Base-by-base conservation (phyloP, 2,329 filamentous ascomycete genomes). In the Alternaria ethzedia region DNA sequence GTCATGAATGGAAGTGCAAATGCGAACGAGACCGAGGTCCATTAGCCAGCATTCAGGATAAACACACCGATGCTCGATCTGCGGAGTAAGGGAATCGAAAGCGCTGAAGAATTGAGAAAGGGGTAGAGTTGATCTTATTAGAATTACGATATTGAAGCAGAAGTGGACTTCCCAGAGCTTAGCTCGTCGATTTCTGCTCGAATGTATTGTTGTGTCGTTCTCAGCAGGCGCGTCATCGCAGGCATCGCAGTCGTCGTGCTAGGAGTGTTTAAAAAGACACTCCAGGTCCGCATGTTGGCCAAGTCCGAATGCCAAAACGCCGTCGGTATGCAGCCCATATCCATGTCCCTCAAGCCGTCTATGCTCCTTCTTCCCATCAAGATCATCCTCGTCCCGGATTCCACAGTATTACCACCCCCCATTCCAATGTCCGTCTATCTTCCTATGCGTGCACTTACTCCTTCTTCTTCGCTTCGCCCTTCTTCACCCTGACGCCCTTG, bases 401-500 rank as follows among this genome's bases (percentile, higher is more conserved):
- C 23, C 45, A 26, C 20, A 28, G 30, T 41, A 43, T 55, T 60
- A 36, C 50, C 25, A 28, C 32, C 51, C 51, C 20, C 17, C 25
- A 55, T 45, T 47, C 20, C 28, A 25, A 28, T 54, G 32, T 7
- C 45, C 26, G 26, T 51, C 36, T 9, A n/a, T 46, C 9, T 41
- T 13, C 23, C 12, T 20, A 11, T 26, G 20, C 17, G 12, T 7
- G 8, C 15, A 25, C 6, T 46, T 60, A 63, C 23, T 60, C 57
- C 17, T 59, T 82, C 52, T 85, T 84, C 57, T 88, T 82, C 21
- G 83, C 82, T 41, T 85, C 73, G 68, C 86, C 85, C 45, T 61
- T 61, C 50, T 59, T 67, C 45, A 69, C 75, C 32, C 47, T 56
- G 41, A 59, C 59, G 46, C 59, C 67, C 43, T 70, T 75, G 32